These are phyloP conservation scores for Chimonanthus salicifolius DNA, from an alignment of 164 flowering plant genomes.

Conservation along the genomic window DNA sequence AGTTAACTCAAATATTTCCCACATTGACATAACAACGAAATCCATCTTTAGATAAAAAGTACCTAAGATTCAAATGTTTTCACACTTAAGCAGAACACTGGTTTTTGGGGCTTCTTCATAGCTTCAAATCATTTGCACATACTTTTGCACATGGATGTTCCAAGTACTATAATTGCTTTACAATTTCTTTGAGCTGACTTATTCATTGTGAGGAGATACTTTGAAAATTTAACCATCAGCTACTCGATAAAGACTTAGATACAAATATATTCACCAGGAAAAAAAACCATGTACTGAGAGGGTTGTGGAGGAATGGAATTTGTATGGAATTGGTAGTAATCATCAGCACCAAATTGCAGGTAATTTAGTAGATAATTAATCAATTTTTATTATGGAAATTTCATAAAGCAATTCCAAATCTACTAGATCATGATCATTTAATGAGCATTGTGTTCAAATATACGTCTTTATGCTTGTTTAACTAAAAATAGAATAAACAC, in stretches of 20 bases:
- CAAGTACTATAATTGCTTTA: too few species aligned
- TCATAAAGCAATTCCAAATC: neutral
- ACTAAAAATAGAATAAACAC: neutral
- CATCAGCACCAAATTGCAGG: neutral
- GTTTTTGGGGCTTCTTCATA: neutral
- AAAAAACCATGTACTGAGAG: too few species aligned
- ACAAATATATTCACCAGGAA: too few species aligned
- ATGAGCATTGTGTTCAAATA: too few species aligned
- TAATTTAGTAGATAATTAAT: too few species aligned
- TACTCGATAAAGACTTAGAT: too few species aligned
- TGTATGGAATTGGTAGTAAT: neutral
- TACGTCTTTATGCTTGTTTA: too few species aligned
- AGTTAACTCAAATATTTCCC: slow-evolving; percentile 2
- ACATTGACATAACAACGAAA: neutral
- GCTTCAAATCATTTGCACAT: neutral
- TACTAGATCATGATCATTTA: too few species aligned
- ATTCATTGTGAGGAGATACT: too few species aligned
- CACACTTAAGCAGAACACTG: neutral
- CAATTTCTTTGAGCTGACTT: too few species aligned
- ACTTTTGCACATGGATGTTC: neutral
- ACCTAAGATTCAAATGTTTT: neutral
- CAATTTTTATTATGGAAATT: neutral
- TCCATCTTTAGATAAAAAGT: neutral
- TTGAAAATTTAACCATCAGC: too few species aligned
- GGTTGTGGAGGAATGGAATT: neutral